Conservation (phyloP, 176 grass and related monocot species). For the Elymus sibiricus region DNA sequence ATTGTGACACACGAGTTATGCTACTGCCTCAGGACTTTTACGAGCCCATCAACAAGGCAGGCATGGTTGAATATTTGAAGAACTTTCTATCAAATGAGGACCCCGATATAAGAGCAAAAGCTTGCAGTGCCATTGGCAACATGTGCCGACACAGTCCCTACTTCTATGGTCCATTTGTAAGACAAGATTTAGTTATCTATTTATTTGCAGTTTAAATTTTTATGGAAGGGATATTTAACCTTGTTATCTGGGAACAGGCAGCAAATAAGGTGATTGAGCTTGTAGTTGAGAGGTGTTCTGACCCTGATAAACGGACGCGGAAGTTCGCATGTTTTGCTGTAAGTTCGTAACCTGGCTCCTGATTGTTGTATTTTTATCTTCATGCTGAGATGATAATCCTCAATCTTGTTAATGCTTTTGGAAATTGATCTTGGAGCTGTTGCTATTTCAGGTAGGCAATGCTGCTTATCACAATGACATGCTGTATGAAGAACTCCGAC, state of each 20-base stretch:
- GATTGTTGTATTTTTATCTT: neutral
- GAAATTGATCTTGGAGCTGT: neutral
- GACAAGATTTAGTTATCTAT: constrained; percentile 7
- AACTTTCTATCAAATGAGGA: constrained; percentile 56
- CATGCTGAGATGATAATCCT: neutral
- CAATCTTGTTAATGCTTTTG: neutral
- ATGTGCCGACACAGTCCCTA: constrained; percentile 93
- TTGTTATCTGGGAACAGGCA: constrained; percentile 45
- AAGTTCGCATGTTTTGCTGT: constrained; percentile 99
- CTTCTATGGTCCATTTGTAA: constrained; percentile 91
- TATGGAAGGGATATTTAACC: constrained; percentile 14
- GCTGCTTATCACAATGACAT: constrained; percentile 95
- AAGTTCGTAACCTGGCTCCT: constrained; percentile 28
- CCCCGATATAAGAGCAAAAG: constrained; percentile 93
- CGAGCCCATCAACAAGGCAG: constrained; percentile 72
- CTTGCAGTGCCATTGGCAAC: constrained; percentile 97
- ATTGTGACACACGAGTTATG: constrained; percentile 2
- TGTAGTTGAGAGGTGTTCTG: constrained; percentile 87
- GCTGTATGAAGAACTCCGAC: constrained; percentile 75
- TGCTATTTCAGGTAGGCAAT: constrained; percentile 73
- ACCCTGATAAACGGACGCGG: constrained; percentile 81
- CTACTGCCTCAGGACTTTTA: constrained; percentile 74
- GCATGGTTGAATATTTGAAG: constrained; percentile 70
- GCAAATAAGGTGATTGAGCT: constrained; percentile 69
- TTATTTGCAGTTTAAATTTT: constrained; percentile 7